Evolutionary conservation across 345 rosid genomes (phyloP), one percentile per base, ranked within the genome.

Genomic region (Moringa oleifera): DNA sequence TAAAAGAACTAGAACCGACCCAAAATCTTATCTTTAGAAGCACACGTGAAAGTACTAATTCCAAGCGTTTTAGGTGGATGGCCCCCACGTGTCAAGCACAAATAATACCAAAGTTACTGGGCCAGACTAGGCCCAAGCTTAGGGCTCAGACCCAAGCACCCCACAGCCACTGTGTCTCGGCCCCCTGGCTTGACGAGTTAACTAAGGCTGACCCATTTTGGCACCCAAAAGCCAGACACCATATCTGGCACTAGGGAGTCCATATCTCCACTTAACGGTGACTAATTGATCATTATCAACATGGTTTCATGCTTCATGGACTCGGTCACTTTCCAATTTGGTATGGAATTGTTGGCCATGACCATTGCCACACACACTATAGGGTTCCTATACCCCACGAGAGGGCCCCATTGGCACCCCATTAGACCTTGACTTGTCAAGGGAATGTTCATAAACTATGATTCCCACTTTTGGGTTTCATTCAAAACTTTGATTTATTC

Each of bases 171-270:
- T 20, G 66, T 72, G 64, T 18, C 58, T 55, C 1, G 56, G 45
- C 74, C 46, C 46, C 69, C 59, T 55, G n/a, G 13, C 31, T 11
- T 7, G 36, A n/a, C n/a, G n/a, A n/a, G n/a, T n/a, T n/a, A n/a
- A n/a, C n/a, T n/a, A 23, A 19, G 58, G 0, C 37, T 62, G 57
- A 71, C 63, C 77, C 81, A 25, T 64, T 17, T 23, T 65, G 59
- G 50, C 50, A 22, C 23, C 22, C n/a, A 65, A 80, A 70, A 58
- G 73, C 0, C 55, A 33, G 76, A 80, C 85, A 77, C 12, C 74
- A 72, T 75, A 72, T 58, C 70, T 68, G 50, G 67, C 81, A 67
- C 8, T 18, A 12, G 36, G 23, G 20, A 69, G 46, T 64, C 66
- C 67, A 58, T 41, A 18, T 64, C 57, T 8, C 47, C 11, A 33